Percentiles rank a stretch among this genome's conserved stretches.
phyloP scores from a whole-genome alignment of 306 rosid species.

The Cucurbita ficifolia region DNA sequence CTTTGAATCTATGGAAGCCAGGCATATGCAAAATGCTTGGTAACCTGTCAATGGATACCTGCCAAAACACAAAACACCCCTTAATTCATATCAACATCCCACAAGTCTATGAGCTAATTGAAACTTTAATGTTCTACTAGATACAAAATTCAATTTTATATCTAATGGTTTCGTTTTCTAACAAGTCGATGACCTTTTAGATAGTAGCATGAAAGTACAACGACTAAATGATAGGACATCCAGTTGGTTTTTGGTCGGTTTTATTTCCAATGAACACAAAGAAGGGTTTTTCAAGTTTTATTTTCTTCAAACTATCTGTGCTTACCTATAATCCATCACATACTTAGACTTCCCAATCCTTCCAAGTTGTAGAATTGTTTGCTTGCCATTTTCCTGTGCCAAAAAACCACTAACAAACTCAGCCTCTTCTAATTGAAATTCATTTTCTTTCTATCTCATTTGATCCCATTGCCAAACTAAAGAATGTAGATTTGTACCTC shows the following conservation, averaged over 20 bases:
- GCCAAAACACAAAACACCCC: slow-evolving; percentile 11
- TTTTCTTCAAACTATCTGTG: neutral
- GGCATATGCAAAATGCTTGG: slow-evolving; percentile 81
- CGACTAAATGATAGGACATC: too few species aligned
- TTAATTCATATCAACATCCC: neutral
- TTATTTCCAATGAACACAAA: neutral
- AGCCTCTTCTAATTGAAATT: neutral
- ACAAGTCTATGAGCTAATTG: too few species aligned
- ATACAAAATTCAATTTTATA: too few species aligned
- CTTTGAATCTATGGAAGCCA: slow-evolving; percentile 85
- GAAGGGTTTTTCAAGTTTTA: neutral
- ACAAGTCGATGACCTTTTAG: too few species aligned
- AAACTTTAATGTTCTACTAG: too few species aligned
- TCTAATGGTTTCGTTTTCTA: too few species aligned
- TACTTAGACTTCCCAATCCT: slow-evolving; percentile 63
- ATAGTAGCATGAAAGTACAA: too few species aligned
- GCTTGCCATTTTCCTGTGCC: slow-evolving; percentile 59
- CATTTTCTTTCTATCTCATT: neutral
- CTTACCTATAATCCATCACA: slow-evolving; percentile 86
- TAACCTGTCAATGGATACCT: slow-evolving; percentile 93
- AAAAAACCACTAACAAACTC: neutral
- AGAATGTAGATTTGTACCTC: slow-evolving; percentile 31
- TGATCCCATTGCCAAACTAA: neutral
- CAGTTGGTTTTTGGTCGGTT: neutral
- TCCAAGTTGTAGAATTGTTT: slow-evolving; percentile 73